phyloP scores from a whole-genome alignment of 2,329 filamentous ascomycete genomes.

The Cadophora luteo-olivacea region DNA sequence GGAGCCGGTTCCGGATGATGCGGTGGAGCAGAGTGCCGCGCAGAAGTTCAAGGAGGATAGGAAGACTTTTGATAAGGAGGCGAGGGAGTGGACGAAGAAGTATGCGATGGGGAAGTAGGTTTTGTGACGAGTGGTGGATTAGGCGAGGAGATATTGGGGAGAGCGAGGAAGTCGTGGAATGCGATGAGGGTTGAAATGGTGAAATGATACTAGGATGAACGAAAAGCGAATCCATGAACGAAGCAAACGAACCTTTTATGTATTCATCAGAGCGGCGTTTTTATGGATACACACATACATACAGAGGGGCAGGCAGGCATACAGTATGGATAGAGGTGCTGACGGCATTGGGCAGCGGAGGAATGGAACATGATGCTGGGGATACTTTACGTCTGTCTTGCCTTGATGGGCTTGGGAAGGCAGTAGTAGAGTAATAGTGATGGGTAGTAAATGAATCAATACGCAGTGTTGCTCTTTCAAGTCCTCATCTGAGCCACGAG shows the following conservation, averaged over 20 bases:
- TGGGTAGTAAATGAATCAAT: background rate
- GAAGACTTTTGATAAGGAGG: conserved; percentile 68
- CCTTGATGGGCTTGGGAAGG: background rate
- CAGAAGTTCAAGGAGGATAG: conserved; percentile 72
- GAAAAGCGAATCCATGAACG: background rate
- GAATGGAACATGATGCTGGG: conserved; percentile 81
- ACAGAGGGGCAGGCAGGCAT: background rate
- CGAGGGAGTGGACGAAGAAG: conserved; percentile 70
- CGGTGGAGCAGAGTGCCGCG: conserved; percentile 71
- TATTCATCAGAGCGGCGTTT: conserved; percentile 3
- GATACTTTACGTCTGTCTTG: conserved; percentile 40
- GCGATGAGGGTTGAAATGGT: conserved; percentile 46
- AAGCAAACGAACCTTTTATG: background rate
- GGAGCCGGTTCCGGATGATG: conserved; percentile 75
- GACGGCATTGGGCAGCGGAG: conserved; percentile 96
- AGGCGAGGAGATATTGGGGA: background rate
- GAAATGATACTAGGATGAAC: background rate
- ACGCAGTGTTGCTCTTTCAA: background rate
- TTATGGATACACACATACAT: conserved; percentile 3
- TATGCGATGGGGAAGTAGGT: conserved; percentile 54
- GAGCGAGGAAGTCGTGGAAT: conserved; percentile 69
- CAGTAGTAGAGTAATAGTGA: background rate
- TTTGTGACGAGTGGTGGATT: background rate
- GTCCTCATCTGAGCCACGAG: no score
- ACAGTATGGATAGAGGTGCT: conserved; percentile 66